Percentiles rank a stretch among this genome's conserved stretches.
phyloP scores from a whole-genome alignment of 2,329 filamentous ascomycete genomes.

The Dryadomyces quercivorus region DNA sequence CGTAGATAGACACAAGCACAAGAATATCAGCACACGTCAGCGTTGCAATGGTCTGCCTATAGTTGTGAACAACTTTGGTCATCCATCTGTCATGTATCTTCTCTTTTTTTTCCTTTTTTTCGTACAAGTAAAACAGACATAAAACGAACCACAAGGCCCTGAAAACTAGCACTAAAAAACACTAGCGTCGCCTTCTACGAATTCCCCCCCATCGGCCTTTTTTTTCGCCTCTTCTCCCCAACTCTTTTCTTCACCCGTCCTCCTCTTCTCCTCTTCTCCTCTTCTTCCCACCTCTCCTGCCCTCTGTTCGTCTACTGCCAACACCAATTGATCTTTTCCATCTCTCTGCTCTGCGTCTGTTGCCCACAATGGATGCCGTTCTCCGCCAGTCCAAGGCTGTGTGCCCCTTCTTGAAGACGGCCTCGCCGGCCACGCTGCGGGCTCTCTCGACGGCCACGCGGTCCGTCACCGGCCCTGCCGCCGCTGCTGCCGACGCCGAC shows the following conservation, averaged over 20 bases:
- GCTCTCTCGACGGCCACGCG: conserved; percentile 68
- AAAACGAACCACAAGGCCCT: no score
- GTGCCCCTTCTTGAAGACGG: conserved; percentile 95
- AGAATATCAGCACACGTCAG: no score
- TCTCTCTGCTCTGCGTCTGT: neutral
- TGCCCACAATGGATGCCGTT: conserved; percentile 71
- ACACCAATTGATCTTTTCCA: neutral
- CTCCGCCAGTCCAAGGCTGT: conserved; percentile 91
- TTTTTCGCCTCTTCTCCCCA: neutral
- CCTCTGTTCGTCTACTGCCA: neutral
- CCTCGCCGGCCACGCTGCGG: conserved; percentile 81
- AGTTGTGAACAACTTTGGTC: no score
- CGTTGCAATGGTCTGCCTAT: no score
- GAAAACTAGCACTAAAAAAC: neutral
- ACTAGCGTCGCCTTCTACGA: neutral
- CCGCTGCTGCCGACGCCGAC: conserved; percentile 25
- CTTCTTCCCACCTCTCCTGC: neutral
- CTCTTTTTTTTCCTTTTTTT: neutral
- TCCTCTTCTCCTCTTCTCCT: neutral
- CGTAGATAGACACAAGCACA: neutral
- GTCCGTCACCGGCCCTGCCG: conserved; percentile 26
- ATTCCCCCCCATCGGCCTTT: neutral
- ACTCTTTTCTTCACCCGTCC: neutral
- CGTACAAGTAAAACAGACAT: no score
- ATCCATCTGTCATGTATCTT: neutral